Evolutionary conservation across 768 basidiomycete species (phyloP).

Genomic region (Mycena leptocephala): DNA sequence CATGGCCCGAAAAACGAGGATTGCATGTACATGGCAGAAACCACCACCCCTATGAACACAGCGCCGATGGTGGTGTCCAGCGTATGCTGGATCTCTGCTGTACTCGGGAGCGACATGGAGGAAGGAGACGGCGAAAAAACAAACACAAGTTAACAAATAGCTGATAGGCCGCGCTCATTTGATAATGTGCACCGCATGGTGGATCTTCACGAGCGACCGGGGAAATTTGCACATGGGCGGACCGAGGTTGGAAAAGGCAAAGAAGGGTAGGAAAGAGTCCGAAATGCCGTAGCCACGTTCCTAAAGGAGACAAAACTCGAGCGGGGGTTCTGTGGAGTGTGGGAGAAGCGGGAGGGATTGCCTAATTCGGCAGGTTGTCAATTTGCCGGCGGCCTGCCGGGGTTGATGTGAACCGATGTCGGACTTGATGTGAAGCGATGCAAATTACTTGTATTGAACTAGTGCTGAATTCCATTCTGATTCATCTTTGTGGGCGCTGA

Average conservation of each 20-base stretch:
- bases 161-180: background rate
- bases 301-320: background rate
- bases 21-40: constrained; percentile 28
- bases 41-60: constrained; percentile 24
- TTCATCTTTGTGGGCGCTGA: background rate
- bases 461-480: background rate
- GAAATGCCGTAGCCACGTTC: background rate
- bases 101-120: background rate
- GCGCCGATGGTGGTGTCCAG: constrained; percentile 36
- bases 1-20: background rate
- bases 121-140: background rate
- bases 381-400: background rate
- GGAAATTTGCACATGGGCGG: background rate
- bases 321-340: background rate
- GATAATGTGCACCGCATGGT: background rate
- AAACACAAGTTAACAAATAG: background rate
- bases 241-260: no score
- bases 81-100: constrained; percentile 4
- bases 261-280: background rate
- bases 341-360: background rate
- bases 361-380: background rate
- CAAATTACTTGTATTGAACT: background rate
- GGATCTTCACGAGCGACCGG: background rate
- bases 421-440: background rate
- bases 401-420: background rate